Base-by-base conservation (phyloP, 2,329 filamentous ascomycete genomes). In the Aspergillus fumigatus region DNA sequence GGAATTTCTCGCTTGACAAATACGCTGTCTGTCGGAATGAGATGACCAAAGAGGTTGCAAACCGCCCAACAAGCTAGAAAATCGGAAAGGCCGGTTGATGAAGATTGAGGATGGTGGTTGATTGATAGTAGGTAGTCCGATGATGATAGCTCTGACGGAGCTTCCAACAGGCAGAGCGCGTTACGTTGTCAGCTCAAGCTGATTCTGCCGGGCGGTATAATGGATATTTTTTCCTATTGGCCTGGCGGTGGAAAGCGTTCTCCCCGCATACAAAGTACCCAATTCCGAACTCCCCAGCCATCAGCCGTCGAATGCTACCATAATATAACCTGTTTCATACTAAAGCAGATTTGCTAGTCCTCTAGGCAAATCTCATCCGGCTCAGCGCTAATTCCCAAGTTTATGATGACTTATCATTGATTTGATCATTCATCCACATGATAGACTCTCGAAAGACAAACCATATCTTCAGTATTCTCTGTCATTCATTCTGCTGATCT, bases 141-240 rank as follows among this genome's bases (percentile, higher is more conserved):
- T 50, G 47, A 43, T 53, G 26, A 32, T 56, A 64, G 61, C 61
- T 66, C 55, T 61, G 54, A 56, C 58, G 55, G 60, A 64, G 62
- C 63, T 65, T 56, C 50, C 58, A 70, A 68, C 67, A 69, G 70
- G 62, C 59, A 47, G 61, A 69, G 64, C 67, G 67, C 62, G 57
- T 65, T 65, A 65, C 62, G 62, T 65, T 62, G 62, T 52, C 61
- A 57, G 59, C 57, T 61, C 55, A 51, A 62, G 59, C 61, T 60
- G 54, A 49, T 62, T 62, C 58, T 55, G 55, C 59, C 60, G 50
- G 59, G 64, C 64, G 64, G 64, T 66, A 57, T 60, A 50, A 1
- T 9, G 1, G 11, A 19, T 19, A 11, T 10, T 3, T 23, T 38
- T 7, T 43, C 51, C 50, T 29, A 65, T 62, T 65, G 62, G 63